Evolutionary conservation across 2,329 filamentous ascomycete genomes (phyloP), one percentile per base, ranked within the genome.

Genomic region (Cercospora nicotianae): DNA sequence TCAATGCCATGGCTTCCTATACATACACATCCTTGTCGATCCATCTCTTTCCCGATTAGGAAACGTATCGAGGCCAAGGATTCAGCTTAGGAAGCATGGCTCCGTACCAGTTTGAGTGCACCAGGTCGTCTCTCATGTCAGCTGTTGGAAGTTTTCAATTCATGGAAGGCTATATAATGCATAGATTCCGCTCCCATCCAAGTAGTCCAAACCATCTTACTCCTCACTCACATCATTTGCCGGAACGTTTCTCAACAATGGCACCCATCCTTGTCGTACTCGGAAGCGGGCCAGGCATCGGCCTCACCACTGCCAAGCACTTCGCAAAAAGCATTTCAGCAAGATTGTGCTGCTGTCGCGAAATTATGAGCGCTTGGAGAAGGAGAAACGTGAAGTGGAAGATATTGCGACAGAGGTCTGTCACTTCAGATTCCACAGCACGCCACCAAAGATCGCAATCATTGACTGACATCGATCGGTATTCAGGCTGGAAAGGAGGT

Each of bases 201-300:
- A 5, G 8, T 3, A 48, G 13, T 10, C 23, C n/a, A 23, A 36
- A 18, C 3, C 20, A 13, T 23, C 18, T 13, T 13, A 53, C 12
- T 53, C 12, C 48, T 28, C 12, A 55, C 13, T 55, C 12, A 30
- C 3, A 28, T n/a, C n/a, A 12, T 10, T 20, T 36, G 1, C 3
- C 33, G 39, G 3, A 12, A 20, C 23, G 2, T 39, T 51, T 18
- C 31, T 55, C 42, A 55, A 57, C 12, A 45, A 68, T 62, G 45
- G 31, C 42, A 18, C 60, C 67, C 12, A 31, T 69, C 16, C 63
- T 69, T 12, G 48, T 66, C 33, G 60, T 69, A 45, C 55, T 69
- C 6, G 67, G 67, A 36, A 64, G 53, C 2, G 67, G 69, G 5
- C 69, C 69, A 5, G 69, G 69, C 18, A 71, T 71, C 18, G 69